These are phyloP conservation scores for Nicotiana paniculata DNA, from an alignment of 257 asterid genomes.

Conservation along the genomic window DNA sequence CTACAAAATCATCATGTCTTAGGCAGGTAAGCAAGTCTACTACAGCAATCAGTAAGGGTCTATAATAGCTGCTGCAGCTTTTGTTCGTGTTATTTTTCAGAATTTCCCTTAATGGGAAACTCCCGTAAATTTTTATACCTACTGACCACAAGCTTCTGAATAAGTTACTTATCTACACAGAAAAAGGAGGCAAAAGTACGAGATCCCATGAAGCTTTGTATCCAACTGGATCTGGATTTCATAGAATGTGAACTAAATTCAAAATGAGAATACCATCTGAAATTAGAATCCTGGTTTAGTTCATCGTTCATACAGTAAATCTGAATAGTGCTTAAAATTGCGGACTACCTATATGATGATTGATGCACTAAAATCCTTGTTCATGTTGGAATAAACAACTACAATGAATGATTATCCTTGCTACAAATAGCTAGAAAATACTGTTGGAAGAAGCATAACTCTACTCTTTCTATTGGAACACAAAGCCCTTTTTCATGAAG, in stretches of 20 bases:
- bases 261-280: background rate
- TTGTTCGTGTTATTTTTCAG: background rate
- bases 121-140: background rate
- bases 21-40: background rate
- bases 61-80: background rate
- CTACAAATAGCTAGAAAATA: background rate
- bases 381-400: background rate
- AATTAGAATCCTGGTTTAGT: background rate
- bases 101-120: background rate
- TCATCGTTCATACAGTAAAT: background rate
- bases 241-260: background rate
- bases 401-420: background rate
- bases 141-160: constrained; percentile 1
- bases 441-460: background rate
- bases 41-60: background rate
- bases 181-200: background rate
- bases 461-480: background rate
- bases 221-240: background rate
- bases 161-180: background rate
- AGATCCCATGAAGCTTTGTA: background rate
- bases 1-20: background rate
- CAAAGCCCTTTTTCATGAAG: background rate
- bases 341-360: background rate
- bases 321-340: background rate
- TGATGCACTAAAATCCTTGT: background rate